These are phyloP conservation scores for Plasmodium gallinaceum DNA, from an alignment of 169 alveolate genomes.

Conservation along the genomic window DNA sequence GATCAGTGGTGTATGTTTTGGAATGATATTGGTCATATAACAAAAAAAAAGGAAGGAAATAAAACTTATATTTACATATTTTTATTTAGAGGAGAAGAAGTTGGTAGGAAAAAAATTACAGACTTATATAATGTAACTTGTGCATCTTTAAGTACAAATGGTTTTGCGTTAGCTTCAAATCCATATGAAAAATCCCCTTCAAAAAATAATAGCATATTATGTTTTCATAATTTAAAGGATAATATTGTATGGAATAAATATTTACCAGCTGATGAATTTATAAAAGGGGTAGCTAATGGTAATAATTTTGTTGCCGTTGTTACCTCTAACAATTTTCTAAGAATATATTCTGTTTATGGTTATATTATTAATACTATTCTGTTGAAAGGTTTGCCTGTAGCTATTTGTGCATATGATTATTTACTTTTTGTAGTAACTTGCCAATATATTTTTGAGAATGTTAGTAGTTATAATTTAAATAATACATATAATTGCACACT, in stretches of 20 bases:
- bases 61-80: constrained; percentile 74
- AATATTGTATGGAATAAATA: constrained; percentile 72
- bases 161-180: constrained; percentile 77
- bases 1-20: constrained; percentile 79
- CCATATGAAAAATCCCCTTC: constrained; percentile 63
- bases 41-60: constrained; percentile 74
- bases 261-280: constrained; percentile 61
- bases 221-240: constrained; percentile 75
- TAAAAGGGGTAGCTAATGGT: constrained; percentile 78
- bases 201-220: constrained; percentile 56
- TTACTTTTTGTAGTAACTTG: constrained; percentile 67
- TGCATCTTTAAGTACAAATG: constrained; percentile 74
- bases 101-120: constrained; percentile 75
- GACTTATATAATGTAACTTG: constrained; percentile 75
- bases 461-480: constrained; percentile 46
- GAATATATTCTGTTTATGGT: constrained; percentile 74
- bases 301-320: constrained; percentile 76
- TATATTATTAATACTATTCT: constrained; percentile 68
- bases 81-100: constrained; percentile 77
- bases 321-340: constrained; percentile 69
- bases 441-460: constrained; percentile 65
- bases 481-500: constrained; percentile 70
- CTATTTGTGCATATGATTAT: constrained; percentile 75
- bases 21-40: constrained; percentile 78
- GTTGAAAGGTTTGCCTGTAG: constrained; percentile 74